Evolutionary conservation across 2,329 filamentous ascomycete genomes (phyloP).

Genomic region (Fusarium hainanense): DNA sequence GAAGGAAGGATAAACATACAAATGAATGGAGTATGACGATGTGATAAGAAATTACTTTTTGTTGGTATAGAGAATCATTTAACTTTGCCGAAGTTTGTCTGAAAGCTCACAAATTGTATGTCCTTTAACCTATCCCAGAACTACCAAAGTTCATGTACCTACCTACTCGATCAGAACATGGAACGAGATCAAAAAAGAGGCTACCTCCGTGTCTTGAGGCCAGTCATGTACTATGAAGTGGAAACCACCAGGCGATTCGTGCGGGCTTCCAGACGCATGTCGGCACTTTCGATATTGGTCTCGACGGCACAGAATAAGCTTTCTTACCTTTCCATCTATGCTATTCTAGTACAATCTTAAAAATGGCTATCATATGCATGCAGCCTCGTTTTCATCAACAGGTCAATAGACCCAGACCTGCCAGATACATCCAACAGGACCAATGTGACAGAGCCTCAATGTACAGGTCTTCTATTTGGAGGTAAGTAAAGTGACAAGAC

Average conservation of each 20-base stretch:
- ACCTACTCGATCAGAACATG: too few relatives aligned
- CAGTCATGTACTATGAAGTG: not conserved
- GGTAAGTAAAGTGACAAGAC: not conserved
- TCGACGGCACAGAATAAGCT: not conserved
- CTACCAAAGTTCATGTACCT: not conserved
- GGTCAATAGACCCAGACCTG: not conserved
- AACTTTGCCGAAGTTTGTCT: not conserved
- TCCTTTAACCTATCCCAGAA: accelerated
- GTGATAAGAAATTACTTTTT: not conserved
- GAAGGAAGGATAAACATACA: too few relatives aligned
- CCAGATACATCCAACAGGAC: not conserved
- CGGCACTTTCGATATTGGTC: not conserved
- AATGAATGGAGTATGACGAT: not conserved
- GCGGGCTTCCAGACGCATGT: not conserved
- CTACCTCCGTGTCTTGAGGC: not conserved
- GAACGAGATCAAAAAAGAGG: not conserved
- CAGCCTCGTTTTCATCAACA: not conserved
- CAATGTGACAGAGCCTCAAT: not conserved
- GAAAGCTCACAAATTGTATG: not conserved
- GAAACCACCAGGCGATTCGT: not conserved
- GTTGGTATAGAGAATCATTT: not conserved
- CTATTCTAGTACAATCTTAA: not conserved
- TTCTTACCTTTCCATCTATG: not conserved
- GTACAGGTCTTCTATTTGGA: too few relatives aligned
- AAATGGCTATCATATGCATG: not conserved